These are phyloP conservation scores for Desmodesmus armatus DNA, from an alignment of 139 green algal genomes.

Conservation along the genomic window DNA sequence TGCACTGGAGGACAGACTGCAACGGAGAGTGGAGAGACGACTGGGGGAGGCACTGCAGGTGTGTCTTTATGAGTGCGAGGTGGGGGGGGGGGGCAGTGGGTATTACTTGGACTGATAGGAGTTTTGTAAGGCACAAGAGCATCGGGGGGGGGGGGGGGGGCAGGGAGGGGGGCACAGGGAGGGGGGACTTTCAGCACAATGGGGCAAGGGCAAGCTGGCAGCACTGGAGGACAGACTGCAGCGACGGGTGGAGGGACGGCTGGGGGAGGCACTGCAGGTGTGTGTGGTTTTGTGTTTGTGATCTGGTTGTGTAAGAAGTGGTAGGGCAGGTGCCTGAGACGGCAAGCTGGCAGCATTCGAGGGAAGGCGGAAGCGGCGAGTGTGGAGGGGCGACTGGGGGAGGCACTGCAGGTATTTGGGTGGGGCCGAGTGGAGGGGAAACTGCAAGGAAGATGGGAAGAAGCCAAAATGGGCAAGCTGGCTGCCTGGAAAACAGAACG, in stretches of 20 bases:
- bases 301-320: no score
- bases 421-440: no score
- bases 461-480: no score
- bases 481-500: conserved; percentile 83
- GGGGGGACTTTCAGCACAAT: no score
- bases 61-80: no score
- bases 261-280: conserved; percentile 76
- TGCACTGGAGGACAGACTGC: conserved; percentile 83
- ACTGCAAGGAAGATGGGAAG: conserved; percentile 39
- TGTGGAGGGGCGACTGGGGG: conserved; percentile 78
- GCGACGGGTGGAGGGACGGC: conserved; percentile 71
- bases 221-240: conserved; percentile 87
- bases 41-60: conserved; percentile 74
- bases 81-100: no score
- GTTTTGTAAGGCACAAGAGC: no score
- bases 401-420: conserved; percentile 66
- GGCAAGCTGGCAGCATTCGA: conserved; percentile 77
- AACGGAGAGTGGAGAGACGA: conserved; percentile 70
- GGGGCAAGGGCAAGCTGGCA: conserved; percentile 64
- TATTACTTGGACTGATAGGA: no score
- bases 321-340: conserved; percentile 59
- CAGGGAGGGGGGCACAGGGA: no score
- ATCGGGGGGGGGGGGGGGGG: no score
- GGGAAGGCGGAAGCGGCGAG: conserved; percentile 75
- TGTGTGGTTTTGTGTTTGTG: no score